Conservation (phyloP, 176 grass and related monocot species). For the Oryza meyeriana region DNA sequence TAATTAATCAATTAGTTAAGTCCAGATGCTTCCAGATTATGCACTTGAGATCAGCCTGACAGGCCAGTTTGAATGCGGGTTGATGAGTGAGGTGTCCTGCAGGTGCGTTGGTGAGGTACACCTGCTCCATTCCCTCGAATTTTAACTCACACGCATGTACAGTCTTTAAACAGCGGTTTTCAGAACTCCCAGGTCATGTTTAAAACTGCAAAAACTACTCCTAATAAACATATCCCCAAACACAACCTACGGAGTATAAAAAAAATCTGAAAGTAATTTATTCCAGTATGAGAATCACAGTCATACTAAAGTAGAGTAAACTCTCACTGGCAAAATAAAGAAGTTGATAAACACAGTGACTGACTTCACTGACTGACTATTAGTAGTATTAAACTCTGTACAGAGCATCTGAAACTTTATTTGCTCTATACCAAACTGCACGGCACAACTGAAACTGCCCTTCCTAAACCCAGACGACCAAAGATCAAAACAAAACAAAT, state of each 20-base stretch:
- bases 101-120: not conserved
- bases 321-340: not conserved
- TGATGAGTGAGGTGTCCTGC: not conserved
- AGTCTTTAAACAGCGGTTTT: not conserved
- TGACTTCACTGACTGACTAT: too few species aligned
- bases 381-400: too few species aligned
- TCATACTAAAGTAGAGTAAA: not conserved
- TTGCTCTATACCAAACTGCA: not conserved
- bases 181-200: not conserved
- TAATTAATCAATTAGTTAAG: not conserved
- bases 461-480: slow-evolving; percentile 5
- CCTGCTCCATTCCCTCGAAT: not conserved
- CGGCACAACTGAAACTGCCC: not conserved
- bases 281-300: not conserved
- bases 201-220: not conserved
- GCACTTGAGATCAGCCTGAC: not conserved
- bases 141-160: not conserved
- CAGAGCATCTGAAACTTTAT: not conserved
- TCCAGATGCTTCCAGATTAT: not conserved
- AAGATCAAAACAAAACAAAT: slow-evolving; percentile 15
- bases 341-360: not conserved
- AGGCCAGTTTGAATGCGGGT: not conserved
- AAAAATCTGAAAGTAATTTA: not conserved
- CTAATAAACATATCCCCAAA: not conserved
- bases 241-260: not conserved